Percentiles rank a stretch among this genome's conserved stretches.
Evolutionary conservation across 1,284 basidiomycete genomes (phyloP).

Genomic region (Cutaneotrichosporon spelunceum): DNA sequence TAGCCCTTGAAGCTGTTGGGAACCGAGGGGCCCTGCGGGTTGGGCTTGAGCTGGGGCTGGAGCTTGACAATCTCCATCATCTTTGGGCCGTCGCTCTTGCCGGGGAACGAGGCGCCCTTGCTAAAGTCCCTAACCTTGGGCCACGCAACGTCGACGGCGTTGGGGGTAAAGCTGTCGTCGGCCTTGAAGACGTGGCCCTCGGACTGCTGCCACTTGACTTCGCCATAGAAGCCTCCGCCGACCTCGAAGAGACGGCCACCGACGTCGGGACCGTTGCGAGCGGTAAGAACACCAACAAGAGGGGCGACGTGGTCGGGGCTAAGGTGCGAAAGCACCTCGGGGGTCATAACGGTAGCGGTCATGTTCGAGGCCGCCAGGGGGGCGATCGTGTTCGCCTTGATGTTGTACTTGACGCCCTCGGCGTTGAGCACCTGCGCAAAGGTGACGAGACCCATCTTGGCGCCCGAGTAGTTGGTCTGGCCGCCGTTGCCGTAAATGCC

Average conservation of each 20-base stretch:
- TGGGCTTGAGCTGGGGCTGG: slow-evolving; percentile 21
- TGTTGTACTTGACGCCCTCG: slow-evolving; percentile 91
- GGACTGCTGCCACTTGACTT: slow-evolving; percentile 89
- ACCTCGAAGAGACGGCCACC: slow-evolving; percentile 89
- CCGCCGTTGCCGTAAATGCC: slow-evolving; percentile 79
- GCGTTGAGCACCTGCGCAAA: slow-evolving; percentile 89
- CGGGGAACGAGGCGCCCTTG: slow-evolving; percentile 65
- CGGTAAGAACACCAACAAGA: slow-evolving; percentile 69
- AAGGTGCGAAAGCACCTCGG: slow-evolving; percentile 87
- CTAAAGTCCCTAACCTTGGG: slow-evolving; percentile 75
- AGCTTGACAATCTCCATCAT: slow-evolving; percentile 45
- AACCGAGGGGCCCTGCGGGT: slow-evolving; percentile 54
- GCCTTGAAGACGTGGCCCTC: slow-evolving; percentile 84
- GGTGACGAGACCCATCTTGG: slow-evolving; percentile 71
- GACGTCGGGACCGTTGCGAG: slow-evolving; percentile 63
- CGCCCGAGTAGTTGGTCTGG: slow-evolving; percentile 75
- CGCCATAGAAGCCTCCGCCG: slow-evolving; percentile 88
- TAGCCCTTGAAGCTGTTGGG: slow-evolving; percentile 81
- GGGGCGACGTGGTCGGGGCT: slow-evolving; percentile 94
- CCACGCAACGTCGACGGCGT: slow-evolving; percentile 85
- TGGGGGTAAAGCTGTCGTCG: slow-evolving; percentile 86
- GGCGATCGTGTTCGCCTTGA: slow-evolving; percentile 81
- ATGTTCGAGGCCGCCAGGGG: slow-evolving; percentile 92
- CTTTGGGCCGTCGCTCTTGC: slow-evolving; percentile 67
- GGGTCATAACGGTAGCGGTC: slow-evolving; percentile 93